Conservation (phyloP, 2,329 filamentous ascomycete genomes). For the Aspergillus tanneri region DNA sequence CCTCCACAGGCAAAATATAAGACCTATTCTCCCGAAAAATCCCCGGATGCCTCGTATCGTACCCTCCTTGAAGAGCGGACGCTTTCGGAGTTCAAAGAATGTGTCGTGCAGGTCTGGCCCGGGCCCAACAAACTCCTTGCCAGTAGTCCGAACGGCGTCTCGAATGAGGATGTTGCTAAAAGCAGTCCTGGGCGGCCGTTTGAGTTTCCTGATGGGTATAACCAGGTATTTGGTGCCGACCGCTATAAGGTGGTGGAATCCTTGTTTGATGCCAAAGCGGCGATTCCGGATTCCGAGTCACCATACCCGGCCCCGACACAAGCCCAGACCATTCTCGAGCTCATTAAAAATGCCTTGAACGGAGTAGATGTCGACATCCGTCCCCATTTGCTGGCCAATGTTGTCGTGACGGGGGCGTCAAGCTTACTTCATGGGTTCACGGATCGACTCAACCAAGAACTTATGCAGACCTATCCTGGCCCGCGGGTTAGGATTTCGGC, state of each 20-base stretch:
- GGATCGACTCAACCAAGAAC: slow-evolving; percentile 82
- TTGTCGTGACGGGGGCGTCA: slow-evolving; percentile 87
- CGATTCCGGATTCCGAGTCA: slow-evolving; percentile 54
- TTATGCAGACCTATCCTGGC: slow-evolving; percentile 77
- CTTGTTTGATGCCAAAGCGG: slow-evolving; percentile 82
- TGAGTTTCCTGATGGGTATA: slow-evolving; percentile 95
- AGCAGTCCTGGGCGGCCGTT: slow-evolving; percentile 79
- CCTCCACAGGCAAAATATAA: slow-evolving; percentile 74
- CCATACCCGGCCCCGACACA: slow-evolving; percentile 58
- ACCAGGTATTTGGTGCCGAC: slow-evolving; percentile 89
- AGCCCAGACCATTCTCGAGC: slow-evolving; percentile 76
- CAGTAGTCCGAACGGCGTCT: slow-evolving; percentile 52
- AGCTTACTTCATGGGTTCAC: slow-evolving; percentile 88
- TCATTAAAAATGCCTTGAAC: slow-evolving; percentile 74
- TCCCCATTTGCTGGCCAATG: slow-evolving; percentile 77
- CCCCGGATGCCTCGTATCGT: slow-evolving; percentile 69
- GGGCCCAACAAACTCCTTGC: slow-evolving; percentile 67
- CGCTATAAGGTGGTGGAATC: slow-evolving; percentile 84
- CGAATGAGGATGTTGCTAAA: slow-evolving; percentile 74
- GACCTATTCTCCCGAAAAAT: slow-evolving; percentile 61
- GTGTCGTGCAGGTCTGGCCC: slow-evolving; percentile 89
- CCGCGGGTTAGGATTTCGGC: slow-evolving; percentile 86
- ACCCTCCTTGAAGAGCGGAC: slow-evolving; percentile 87
- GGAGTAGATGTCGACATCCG: slow-evolving; percentile 87
- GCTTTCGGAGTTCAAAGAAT: slow-evolving; percentile 95